phyloP scores from a whole-genome alignment of 2,329 filamentous ascomycete genomes.

The Aspergillus sp. region DNA sequence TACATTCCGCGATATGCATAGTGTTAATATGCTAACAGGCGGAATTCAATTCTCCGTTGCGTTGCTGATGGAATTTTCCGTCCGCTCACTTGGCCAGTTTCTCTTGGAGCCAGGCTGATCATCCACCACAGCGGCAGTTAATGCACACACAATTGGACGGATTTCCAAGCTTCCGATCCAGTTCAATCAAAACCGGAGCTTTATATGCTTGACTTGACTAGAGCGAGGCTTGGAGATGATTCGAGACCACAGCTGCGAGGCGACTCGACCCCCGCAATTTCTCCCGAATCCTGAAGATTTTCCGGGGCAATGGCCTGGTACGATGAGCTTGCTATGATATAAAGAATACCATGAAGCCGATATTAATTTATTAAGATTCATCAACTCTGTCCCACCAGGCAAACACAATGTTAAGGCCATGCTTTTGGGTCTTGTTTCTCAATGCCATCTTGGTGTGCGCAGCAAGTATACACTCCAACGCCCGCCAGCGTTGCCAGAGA shows the following conservation, averaged over 20 bases:
- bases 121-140: background rate
- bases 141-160: conserved; percentile 3
- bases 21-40: conserved; percentile 14
- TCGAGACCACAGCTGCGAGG: background rate
- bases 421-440: conserved; percentile 10
- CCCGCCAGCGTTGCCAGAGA: conserved; percentile 26
- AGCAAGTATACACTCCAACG: conserved; percentile 7
- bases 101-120: conserved; percentile 3
- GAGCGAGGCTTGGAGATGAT: conserved; percentile 3
- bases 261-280: conserved; percentile 12
- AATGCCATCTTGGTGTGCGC: conserved; percentile 9
- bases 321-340: background rate
- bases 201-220: conserved; percentile 10
- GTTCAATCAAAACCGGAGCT: background rate
- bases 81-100: conserved; percentile 6
- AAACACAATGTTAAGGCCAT: conserved; percentile 9
- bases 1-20: background rate
- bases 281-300: conserved; percentile 10
- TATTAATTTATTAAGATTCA: background rate
- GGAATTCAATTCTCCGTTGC: conserved; percentile 22
- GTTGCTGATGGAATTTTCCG: conserved; percentile 21
- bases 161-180: background rate
- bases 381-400: background rate
- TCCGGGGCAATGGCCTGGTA: conserved; percentile 1
- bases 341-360: background rate